Conservation (phyloP, 805 yeast species). For the Saccharomycopsis sp. region DNA sequence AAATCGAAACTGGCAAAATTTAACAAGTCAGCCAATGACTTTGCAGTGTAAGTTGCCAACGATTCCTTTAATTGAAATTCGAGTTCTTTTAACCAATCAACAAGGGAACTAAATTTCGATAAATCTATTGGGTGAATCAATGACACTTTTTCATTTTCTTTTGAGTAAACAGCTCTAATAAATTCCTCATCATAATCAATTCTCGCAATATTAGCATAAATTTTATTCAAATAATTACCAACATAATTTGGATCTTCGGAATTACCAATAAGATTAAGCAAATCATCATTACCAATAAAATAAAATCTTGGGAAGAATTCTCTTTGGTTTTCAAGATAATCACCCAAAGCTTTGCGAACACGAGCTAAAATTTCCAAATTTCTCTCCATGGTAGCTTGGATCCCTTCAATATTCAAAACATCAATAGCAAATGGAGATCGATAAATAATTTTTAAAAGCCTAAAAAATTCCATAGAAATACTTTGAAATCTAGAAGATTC, state of each 20-base stretch:
- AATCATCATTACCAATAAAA: constrained; percentile 86
- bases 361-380: constrained; percentile 48
- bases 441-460: constrained; percentile 42
- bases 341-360: constrained; percentile 60
- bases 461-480: constrained; percentile 54
- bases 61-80: constrained; percentile 49
- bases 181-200: constrained; percentile 32
- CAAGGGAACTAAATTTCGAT: constrained; percentile 35
- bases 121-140: constrained; percentile 40
- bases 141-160: constrained; percentile 52
- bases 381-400: constrained; percentile 41
- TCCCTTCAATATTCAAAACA: constrained; percentile 41
- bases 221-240: constrained; percentile 56
- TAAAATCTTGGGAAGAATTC: constrained; percentile 73
- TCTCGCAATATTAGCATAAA: constrained; percentile 59
- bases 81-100: constrained; percentile 56
- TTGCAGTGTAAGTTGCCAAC: constrained; percentile 31
- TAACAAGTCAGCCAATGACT: constrained; percentile 28
- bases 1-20: constrained; percentile 18
- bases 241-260: constrained; percentile 38
- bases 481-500: constrained; percentile 63
- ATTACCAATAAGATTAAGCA: constrained; percentile 75
- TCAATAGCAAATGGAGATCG: constrained; percentile 50
- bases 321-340: constrained; percentile 76
- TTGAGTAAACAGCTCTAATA: constrained; percentile 48